Base-by-base conservation (phyloP, 805 yeast species). In the Kluyveromyces siamensis region DNA sequence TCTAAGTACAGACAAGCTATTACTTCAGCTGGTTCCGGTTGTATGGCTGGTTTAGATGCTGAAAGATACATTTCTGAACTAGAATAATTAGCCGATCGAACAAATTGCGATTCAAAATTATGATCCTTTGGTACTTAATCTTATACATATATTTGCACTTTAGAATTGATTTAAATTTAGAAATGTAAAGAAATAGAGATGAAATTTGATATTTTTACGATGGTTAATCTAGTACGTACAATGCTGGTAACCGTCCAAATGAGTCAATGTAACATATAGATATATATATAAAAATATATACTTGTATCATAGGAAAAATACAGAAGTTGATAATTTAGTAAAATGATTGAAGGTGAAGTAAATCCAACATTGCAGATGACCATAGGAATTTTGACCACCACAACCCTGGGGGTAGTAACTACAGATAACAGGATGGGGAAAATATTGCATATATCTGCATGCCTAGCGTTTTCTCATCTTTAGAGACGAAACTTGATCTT, bases 11-110 rank as follows among this genome's bases (percentile, higher is more conserved):
- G 99, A 81, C 99, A 93, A 75, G 99, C 99, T 50, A 88, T 93
- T 65, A 93, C 99, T 40, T 89, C 97, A 68, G 99, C 99, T n/a
- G 99, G 99, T 65, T 79, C 96, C 54, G 99, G 99, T 55, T 93
- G 99, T 77, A 91, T 90, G 97, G 99, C 99, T 61, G 99, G 96
- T 52, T 78, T 93, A 53, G 98, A 93, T 62, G 87, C 91, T 63
- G 97, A 90, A 73, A 84, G 80, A 68, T 85, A 76, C 68, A 67
- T 90, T 53, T 72, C 91, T 42, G 95, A 86, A 57, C 59, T 63
- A 48, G 75, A 72, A 50, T 72, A 66, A 49, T 40, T 44, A 8
- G 13, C 10, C 17, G 21, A n/a, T n/a, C 14, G 2, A 13, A 30
- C 14, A 13, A 30, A 13, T 30, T 30, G 8, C 14, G 35, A 7